phyloP scores from a whole-genome alignment of 768 basidiomycete species.

The Lactarius hatsudake region DNA sequence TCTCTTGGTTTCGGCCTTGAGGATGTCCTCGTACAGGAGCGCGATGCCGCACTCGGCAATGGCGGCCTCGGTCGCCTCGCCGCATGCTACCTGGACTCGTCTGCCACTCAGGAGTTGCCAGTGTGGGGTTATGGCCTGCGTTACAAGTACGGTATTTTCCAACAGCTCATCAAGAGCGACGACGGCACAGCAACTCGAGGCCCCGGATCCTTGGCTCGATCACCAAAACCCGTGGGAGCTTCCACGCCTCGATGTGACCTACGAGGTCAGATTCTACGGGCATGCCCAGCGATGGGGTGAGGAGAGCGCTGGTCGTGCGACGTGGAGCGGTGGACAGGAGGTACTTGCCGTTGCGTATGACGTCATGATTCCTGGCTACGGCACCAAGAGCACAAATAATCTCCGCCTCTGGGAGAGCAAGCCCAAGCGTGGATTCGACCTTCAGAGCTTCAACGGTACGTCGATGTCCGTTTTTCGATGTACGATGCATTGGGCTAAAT shows the following conservation, averaged over 20 bases:
- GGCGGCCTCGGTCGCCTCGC: slow-evolving; percentile 95
- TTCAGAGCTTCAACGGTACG: slow-evolving; percentile 91
- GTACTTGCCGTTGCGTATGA: slow-evolving; percentile 93
- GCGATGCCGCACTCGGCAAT: slow-evolving; percentile 93
- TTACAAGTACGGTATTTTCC: slow-evolving; percentile 96
- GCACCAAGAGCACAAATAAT: slow-evolving; percentile 86
- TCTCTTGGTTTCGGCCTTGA: slow-evolving; percentile 89
- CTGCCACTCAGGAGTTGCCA: slow-evolving; percentile 85
- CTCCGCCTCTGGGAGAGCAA: slow-evolving; percentile 81
- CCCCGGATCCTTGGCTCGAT: slow-evolving; percentile 91
- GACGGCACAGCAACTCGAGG: slow-evolving; percentile 78
- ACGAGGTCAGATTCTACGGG: slow-evolving; percentile 89
- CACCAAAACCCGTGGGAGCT: slow-evolving; percentile 89
- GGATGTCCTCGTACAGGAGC: slow-evolving; percentile 82
- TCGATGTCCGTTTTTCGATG: background rate
- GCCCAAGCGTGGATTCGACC: slow-evolving; percentile 87
- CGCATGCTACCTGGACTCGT: slow-evolving; percentile 96
- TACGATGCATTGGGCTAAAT: background rate
- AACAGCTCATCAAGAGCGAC: slow-evolving; percentile 81
- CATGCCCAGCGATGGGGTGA: slow-evolving; percentile 64
- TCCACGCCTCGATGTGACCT: slow-evolving; percentile 78
- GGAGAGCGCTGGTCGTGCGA: slow-evolving; percentile 50
- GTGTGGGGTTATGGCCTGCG: slow-evolving; percentile 94
- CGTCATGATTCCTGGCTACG: slow-evolving; percentile 88
- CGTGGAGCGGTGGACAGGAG: slow-evolving; percentile 90